These are phyloP conservation scores for Hyparrhenia diplandra DNA, from an alignment of 176 grass and related monocot genomes.

Conservation along the genomic window DNA sequence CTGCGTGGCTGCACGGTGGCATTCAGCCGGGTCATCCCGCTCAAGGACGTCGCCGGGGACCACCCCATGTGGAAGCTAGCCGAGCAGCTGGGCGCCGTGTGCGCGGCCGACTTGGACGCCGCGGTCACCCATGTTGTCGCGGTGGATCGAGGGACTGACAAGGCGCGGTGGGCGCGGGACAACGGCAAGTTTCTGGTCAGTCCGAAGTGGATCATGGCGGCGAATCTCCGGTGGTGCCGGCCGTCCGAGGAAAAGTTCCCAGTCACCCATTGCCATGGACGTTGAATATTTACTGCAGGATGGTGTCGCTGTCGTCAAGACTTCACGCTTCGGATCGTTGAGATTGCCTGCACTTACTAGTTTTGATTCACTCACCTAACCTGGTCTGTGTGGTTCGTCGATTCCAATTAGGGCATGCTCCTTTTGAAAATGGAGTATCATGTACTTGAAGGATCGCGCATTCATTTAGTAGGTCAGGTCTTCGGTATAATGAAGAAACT, in stretches of 20 bases:
- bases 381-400: not conserved
- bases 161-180: slow-evolving; percentile 39
- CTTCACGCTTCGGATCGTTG: too few relatives aligned
- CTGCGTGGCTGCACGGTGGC: not conserved
- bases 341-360: not conserved
- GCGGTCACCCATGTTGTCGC: slow-evolving; percentile 61
- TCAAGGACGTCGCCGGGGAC: not conserved
- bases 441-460: too few relatives aligned
- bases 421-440: too few relatives aligned
- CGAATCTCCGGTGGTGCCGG: slow-evolving; percentile 48
- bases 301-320: too few relatives aligned
- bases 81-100: slow-evolving; percentile 44
- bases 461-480: too few relatives aligned
- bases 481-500: too few relatives aligned
- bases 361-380: not conserved
- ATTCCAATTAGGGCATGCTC: not conserved
- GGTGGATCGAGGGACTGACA: slow-evolving; percentile 12
- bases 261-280: not conserved
- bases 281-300: not conserved
- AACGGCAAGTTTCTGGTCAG: slow-evolving; percentile 55
- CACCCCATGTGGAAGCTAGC: not conserved
- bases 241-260: slow-evolving; percentile 37
- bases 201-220: slow-evolving; percentile 39
- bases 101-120: slow-evolving; percentile 21
- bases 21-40: not conserved